Base-by-base conservation (phyloP, 331 rosid genomes). In the Acacia concinna region DNA sequence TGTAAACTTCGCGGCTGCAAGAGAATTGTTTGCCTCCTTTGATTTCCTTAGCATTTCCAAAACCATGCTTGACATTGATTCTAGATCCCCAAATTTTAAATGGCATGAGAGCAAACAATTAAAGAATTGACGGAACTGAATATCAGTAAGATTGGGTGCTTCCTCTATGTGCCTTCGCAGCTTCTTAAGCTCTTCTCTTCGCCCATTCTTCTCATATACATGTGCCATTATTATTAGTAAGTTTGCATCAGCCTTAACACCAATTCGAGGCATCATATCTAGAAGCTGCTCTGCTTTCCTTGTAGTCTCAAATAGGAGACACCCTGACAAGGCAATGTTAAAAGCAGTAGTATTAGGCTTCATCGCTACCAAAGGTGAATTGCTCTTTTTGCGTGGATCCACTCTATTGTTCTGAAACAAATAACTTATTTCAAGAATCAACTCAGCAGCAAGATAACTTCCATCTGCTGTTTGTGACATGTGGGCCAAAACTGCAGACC, bases 271-370 rank as follows among this genome's bases (percentile, higher is more conserved):
- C 93, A 92, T 90, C 90, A 89, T 85, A 80, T 90, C 97, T 74
- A 94, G 94, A 79, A 94, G 91, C 87, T 89, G 86, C 83, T 92
- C 97, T 37, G 97, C 98, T 81, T 89, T 94, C 85, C 87, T 88
- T 77, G 91, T 87, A 37, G 89, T 90, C 76, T 86, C 91, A 81
- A 80, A 92, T 75, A 89, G 84, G 80, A 92, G 91, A 81, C 97
- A 92, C 25, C 97, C 94, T 5, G 90, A 90, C 81, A 94, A 80
- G 75, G 88, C 93, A 84, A 92, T 88, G 81, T 86, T 90, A 85
- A 94, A 89, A 79, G 97, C 84, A 65, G 83, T 51, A 30, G 93
- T 79, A 74, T 88, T 82, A 73, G 97, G 94, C 72, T 90, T 94
- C 97, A 92, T 90, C 44, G 93, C 82, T 60, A 92, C 76, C 87